Evolutionary conservation across 208 protist genomes (phyloP), one percentile per base, ranked within the genome.

Genomic region (Acanthamoeba polyphaga): DNA sequence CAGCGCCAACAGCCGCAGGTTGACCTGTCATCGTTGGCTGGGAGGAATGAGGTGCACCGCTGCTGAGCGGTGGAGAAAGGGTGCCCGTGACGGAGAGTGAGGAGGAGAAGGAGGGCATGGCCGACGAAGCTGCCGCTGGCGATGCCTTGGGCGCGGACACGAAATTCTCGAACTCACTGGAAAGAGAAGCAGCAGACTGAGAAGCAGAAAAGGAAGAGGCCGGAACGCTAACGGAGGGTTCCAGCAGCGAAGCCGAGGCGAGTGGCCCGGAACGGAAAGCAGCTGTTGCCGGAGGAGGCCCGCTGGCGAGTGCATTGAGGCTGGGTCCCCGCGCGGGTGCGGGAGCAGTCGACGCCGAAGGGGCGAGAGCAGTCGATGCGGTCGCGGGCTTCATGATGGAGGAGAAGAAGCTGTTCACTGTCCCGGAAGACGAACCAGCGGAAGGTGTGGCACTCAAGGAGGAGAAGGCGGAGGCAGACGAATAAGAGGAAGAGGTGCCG

Each of bases 371-470:
- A 27, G 32, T 49, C 32, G 43, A 17, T 12, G 72, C 6, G 72
- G 72, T 8, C 1, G 72, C 29, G 72, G 72, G 72, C 72, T 51
- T 80, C 19, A 80, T 24, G 32, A 80, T 80, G 17, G 72, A 80
- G 72, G 72, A 80, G 62, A 70, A 70, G 27, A 70, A 70, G 62
- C 62, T 70, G 62, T 70, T 70, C 62, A 70, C 62, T 24, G 62
- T 70, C 62, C 19, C 62, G 19, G 62, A 70, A 1, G 27, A 32
- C 27, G 62, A 70, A 24, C 62, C 62, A 70, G 62, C 62, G 27
- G 62, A 70, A 27, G 62, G 62, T 7, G 27, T 70, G 10, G 62
- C 62, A 24, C 62, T 70, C 62, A 70, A 29, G 62, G 62, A 70
- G 8, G 62, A 70, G 62, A 70, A 70, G 62, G 62, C 62, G 27